phyloP scores from a whole-genome alignment of 2,329 filamentous ascomycete genomes.

The Colletotrichum siamense region DNA sequence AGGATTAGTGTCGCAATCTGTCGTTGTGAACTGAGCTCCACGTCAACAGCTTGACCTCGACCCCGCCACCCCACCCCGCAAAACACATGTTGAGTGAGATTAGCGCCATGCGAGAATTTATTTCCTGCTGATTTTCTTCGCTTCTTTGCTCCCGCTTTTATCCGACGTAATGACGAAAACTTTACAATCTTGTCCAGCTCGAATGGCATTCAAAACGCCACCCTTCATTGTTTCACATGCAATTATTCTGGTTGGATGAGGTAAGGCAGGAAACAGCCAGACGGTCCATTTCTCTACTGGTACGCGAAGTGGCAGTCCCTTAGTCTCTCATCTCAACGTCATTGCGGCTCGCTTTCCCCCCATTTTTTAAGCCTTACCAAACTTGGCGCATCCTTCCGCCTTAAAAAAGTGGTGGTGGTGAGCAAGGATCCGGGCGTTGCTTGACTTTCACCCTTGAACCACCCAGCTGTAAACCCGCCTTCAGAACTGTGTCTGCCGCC shows the following conservation, averaged over 20 bases:
- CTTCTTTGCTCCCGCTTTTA: not conserved
- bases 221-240: not conserved
- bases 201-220: not conserved
- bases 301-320: not conserved
- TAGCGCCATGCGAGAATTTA: not conserved
- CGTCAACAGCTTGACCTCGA: not conserved
- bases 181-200: not conserved
- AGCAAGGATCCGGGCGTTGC: not conserved
- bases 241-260: not conserved
- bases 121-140: not conserved
- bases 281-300: not conserved
- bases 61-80: not conserved
- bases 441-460: not conserved
- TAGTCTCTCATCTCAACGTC: slow-evolving; percentile 21
- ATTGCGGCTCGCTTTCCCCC: not conserved
- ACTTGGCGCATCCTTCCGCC: not conserved
- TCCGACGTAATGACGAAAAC: not conserved
- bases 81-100: not conserved
- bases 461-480: not conserved
- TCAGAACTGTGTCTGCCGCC: not conserved
- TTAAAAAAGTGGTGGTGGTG: not conserved
- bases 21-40: not conserved
- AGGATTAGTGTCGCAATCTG: not conserved
- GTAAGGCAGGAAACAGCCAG: not conserved
- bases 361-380: not conserved